Evolutionary conservation across 495 filamentous ascomycete genomes (phyloP).

Genomic region (Trichoderma virens): DNA sequence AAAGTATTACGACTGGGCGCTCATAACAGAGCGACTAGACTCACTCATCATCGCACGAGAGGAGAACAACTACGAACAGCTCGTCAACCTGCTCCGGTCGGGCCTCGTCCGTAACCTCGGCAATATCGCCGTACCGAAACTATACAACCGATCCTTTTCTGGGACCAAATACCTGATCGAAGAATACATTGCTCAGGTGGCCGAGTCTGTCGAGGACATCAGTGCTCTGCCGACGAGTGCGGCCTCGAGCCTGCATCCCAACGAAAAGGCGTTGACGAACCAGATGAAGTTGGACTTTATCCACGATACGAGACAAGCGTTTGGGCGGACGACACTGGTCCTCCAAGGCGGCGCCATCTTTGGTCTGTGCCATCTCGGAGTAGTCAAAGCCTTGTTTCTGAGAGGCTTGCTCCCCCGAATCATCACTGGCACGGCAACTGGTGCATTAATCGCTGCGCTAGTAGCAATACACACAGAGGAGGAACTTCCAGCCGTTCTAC

Average conservation of each 20-base stretch:
- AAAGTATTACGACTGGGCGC: constrained; percentile 79
- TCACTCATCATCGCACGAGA: constrained; percentile 68
- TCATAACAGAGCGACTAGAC: constrained; percentile 71
- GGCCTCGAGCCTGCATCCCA: constrained; percentile 14
- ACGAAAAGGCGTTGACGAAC: constrained; percentile 48
- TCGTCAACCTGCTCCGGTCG: constrained; percentile 74
- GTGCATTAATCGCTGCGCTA: constrained; percentile 82
- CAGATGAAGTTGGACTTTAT: constrained; percentile 83
- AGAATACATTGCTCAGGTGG: constrained; percentile 81
- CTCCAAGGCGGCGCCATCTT: constrained; percentile 90
- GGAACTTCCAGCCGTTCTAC: constrained; percentile 68
- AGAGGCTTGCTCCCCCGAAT: constrained; percentile 81
- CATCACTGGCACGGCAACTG: constrained; percentile 84
- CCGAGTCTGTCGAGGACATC: constrained; percentile 70
- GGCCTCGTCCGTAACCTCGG: constrained; percentile 87
- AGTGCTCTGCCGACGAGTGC: constrained; percentile 59
- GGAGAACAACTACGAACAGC: constrained; percentile 61
- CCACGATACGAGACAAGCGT: constrained; percentile 84
- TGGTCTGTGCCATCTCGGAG: constrained; percentile 82
- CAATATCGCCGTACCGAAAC: constrained; percentile 75
- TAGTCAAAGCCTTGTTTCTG: constrained; percentile 80
- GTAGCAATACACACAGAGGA: constrained; percentile 86
- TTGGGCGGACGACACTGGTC: constrained; percentile 78
- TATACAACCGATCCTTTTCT: constrained; percentile 79
- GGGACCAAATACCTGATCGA: constrained; percentile 89